Percentiles rank a stretch among this genome's conserved stretches.
Evolutionary conservation across 108 stramenopile species (phyloP).

Genomic region (Aureococcus anophagefferens): DNA sequence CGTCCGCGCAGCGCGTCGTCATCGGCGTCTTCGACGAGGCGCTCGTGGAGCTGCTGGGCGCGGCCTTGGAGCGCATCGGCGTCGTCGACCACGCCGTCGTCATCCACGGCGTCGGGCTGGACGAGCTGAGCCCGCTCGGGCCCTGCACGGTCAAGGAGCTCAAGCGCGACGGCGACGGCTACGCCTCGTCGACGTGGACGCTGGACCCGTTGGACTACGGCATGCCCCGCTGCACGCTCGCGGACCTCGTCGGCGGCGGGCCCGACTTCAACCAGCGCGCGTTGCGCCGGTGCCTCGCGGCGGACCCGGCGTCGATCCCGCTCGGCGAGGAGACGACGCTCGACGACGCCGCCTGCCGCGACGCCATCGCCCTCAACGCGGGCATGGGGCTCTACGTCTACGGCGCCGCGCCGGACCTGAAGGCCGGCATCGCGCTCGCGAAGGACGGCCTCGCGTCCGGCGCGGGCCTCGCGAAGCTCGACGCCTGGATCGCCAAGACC

Average conservation of each 20-base stretch:
- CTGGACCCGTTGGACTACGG: constrained; percentile 80
- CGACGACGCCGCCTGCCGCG: constrained; percentile 66
- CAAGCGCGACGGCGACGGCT: constrained; percentile 51
- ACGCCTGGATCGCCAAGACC: constrained; percentile 48
- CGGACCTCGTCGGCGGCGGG: constrained; percentile 87
- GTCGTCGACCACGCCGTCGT: constrained; percentile 92
- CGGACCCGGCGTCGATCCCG: constrained; percentile 32
- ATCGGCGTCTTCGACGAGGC: constrained; percentile 91
- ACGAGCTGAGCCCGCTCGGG: constrained; percentile 93
- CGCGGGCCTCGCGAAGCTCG: constrained; percentile 56
- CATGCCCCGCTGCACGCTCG: constrained; percentile 71
- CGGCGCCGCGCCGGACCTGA: constrained; percentile 69
- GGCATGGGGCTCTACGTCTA: constrained; percentile 93
- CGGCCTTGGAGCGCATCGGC: constrained; percentile 70
- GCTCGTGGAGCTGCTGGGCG: constrained; percentile 75
- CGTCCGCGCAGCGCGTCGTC: constrained; percentile 83
- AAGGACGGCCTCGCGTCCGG: constrained; percentile 60
- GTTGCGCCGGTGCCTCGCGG: constrained; percentile 72
- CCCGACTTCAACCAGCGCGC: constrained; percentile 80
- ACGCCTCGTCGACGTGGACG: constrained; percentile 56
- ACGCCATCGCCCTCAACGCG: constrained; percentile 93
- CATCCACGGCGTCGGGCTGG: constrained; percentile 90
- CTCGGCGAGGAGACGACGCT: constrained; percentile 34
- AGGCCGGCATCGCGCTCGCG: constrained; percentile 75
- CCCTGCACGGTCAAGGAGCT: constrained; percentile 27